Base-by-base conservation (phyloP, 371 early-diverging fungal species). In the Syncephalastrum monosporum region DNA sequence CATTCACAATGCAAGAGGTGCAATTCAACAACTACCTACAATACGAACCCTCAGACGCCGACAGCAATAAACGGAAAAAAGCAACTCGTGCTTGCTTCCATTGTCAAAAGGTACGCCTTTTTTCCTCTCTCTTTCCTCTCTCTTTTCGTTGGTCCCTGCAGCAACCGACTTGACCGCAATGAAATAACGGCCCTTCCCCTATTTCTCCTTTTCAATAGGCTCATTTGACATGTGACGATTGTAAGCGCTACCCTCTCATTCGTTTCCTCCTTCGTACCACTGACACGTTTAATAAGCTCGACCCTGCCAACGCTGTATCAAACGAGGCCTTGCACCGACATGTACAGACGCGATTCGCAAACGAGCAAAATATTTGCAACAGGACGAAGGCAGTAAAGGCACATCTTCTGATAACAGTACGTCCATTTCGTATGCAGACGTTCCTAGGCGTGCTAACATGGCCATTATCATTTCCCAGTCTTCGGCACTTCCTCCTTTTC, bases 291-390 rank as follows among this genome's bases (percentile, higher is more conserved):
- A 60, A 43, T 55, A 64, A 86, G 87, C 77, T 15, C 85, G 94
- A 47, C 96, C 96, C 25, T 95, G 96, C 68, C 81, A 80, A 50
- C 85, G 93, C 4, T 95, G 95, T 67, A 78, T 89, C 23, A 91
- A 91, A 69, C 77, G 89, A 27, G 89, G 89, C 42, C 65, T 91
- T 29, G 84, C 77, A 12, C 80, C 63, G 13, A 83, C 89, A 10
- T 94, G 95, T 63, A 75, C 78, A 2, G 94, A 94, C 63, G 92
- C 90, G 14, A 64, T 73, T 43, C 81, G 91, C 46, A 93, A 92
- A 67, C 87, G 82, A 67, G 88, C 89, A 10, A 94, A 57, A 17
- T 46, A 93, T 69, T 89, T 92, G 53, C 77, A 91, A 56, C 72
- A 76, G 81, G 29, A 62, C 62, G 25, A 59, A 62, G 50, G 69